Base-by-base conservation (phyloP, 306 rosid genomes). In the Lagenaria siceraria region DNA sequence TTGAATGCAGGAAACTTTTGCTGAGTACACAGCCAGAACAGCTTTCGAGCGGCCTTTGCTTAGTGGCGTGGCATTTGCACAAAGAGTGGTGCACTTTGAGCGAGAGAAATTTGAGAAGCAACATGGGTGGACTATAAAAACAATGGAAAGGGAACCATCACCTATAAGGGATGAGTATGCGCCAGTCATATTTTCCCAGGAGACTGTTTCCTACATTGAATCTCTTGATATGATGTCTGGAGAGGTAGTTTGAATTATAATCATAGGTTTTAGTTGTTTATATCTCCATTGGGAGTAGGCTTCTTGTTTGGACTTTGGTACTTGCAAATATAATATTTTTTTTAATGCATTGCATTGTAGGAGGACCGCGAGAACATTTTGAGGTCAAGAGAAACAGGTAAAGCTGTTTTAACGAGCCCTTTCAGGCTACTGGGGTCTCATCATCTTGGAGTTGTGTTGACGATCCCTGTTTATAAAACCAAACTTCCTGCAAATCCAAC, bases 201-300 rank as follows among this genome's bases (percentile, higher is more conserved):
- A 92, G 85, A 96, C 97, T 3, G 3, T 96, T 70, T 89, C 99
- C 72, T 92, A 96, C 79, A 86, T 96, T 12, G 89, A 90, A 80
- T 92, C 98, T 71, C 77, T 96, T 27, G 99, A 96, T 87, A 96
- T 96, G 99, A 96, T 96, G 99, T 96, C 99, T 0, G 99, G 99
- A 75, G 96, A 96, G 99, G 99, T 96, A 36, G 54, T 48, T 72
- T 72, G 60, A 48, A 17, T 48, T 49, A 25, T 46, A 15, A 70
- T 22, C 59, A 15, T 49, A 3, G 60, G 9, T 25, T 48, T 29
- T 72, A 27, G 17, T 27, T 72, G 18, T 56, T 72, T 72, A 25
- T 24, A 46, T 46, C 18, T 46, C 13, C 52, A 12, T 46, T 12
- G 52, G 69, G 18, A 22, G 21, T 21, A 17, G 18, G 1, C 18